These are phyloP conservation scores for Raphidocelis subcapitata DNA, from an alignment of 139 green algal genomes.

Conservation along the genomic window DNA sequence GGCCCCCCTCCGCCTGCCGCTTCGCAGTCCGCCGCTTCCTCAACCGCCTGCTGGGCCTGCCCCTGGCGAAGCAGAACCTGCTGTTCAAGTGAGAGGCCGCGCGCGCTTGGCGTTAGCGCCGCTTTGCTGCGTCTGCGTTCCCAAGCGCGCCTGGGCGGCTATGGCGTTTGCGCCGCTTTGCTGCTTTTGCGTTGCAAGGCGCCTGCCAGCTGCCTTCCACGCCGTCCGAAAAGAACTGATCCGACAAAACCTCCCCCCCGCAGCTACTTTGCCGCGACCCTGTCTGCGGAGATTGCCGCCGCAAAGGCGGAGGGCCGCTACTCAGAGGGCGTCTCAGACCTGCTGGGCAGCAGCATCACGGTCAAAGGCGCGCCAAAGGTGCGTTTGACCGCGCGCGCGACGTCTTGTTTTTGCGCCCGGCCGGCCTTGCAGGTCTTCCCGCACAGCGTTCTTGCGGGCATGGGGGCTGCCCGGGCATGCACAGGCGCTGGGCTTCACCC, in stretches of 20 bases:
- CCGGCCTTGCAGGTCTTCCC: no score
- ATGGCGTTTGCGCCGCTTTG: no score
- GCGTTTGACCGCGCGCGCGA: not conserved
- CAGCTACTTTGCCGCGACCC: conserved; percentile 64
- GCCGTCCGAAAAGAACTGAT: no score
- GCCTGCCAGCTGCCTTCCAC: no score
- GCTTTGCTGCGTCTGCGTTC: no score
- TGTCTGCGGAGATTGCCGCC: conserved; percentile 65
- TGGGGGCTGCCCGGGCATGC: no score
- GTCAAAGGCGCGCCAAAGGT: not conserved
- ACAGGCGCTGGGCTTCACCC: no score
- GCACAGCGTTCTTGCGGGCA: no score
- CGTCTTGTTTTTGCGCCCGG: not conserved
- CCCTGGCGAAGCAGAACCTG: conserved; percentile 73
- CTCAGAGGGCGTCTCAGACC: conserved; percentile 39
- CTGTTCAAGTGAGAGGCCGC: conserved; percentile 63
- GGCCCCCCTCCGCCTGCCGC: not conserved
- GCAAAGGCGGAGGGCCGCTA: conserved; percentile 43
- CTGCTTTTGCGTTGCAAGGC: no score
- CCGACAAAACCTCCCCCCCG: no score
- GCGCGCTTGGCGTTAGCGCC: no score
- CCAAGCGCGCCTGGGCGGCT: no score
- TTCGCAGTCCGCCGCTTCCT: conserved; percentile 83
- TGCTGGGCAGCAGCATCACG: conserved; percentile 2
- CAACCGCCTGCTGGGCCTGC: conserved; percentile 82